These are phyloP conservation scores for Microthyrium microscopicum DNA, from an alignment of 2,329 filamentous ascomycete species.

Conservation along the genomic window DNA sequence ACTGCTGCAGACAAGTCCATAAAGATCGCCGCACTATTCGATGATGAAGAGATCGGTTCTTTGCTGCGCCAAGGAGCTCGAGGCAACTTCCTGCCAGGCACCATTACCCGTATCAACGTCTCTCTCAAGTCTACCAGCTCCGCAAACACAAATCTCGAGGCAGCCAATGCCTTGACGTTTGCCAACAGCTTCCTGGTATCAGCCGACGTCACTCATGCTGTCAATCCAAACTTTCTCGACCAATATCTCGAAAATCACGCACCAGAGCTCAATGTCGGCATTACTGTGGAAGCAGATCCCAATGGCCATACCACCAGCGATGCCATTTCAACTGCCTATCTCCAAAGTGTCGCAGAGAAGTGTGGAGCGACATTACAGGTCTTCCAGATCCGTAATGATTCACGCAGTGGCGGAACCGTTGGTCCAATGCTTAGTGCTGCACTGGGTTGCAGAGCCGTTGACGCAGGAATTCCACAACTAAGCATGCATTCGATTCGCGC, in stretches of 20 bases:
- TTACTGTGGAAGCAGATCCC: constrained; percentile 62
- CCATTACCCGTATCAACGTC: constrained; percentile 70
- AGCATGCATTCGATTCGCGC: constrained; percentile 90
- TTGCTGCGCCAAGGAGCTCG: constrained; percentile 76
- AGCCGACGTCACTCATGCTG: constrained; percentile 83
- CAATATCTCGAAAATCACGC: constrained; percentile 75
- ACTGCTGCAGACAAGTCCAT: constrained; percentile 47
- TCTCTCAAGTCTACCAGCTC: constrained; percentile 41
- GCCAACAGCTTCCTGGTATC: constrained; percentile 86
- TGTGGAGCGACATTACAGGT: constrained; percentile 57
- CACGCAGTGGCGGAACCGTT: constrained; percentile 79
- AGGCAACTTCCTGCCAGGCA: constrained; percentile 70
- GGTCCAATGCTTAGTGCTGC: constrained; percentile 72
- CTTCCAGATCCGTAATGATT: constrained; percentile 93
- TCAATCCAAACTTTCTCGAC: constrained; percentile 82
- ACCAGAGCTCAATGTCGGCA: constrained; percentile 74
- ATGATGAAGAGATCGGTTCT: constrained; percentile 92
- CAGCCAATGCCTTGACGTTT: constrained; percentile 58
- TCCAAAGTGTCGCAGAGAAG: constrained; percentile 63
- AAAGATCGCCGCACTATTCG: constrained; percentile 86
- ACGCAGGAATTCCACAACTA: constrained; percentile 78
- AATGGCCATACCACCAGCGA: constrained; percentile 98
- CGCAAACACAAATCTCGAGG: constrained; percentile 18
- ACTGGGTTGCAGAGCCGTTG: constrained; percentile 68
- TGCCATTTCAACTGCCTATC: constrained; percentile 63